Evolutionary conservation across 257 asterid species (phyloP), one percentile per base, ranked within the genome.

Genomic region (Galeopsis tetrahit): DNA sequence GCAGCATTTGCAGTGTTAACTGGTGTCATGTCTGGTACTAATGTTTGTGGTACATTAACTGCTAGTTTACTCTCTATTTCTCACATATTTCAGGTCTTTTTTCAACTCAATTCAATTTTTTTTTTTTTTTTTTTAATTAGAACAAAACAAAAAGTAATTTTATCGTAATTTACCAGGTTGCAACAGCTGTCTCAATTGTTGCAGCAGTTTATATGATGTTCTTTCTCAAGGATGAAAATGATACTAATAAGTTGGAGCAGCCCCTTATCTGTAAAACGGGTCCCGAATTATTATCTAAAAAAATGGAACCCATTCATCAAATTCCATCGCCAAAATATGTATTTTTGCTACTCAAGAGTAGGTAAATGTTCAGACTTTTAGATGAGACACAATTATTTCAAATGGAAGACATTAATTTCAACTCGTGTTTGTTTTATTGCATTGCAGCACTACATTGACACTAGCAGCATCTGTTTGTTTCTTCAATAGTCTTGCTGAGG

Each of bases 401-500:
- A 38, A 38, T 6, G 9, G 43, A 38, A 8, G 28, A 21, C 28
- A 21, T 21, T 21, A 21, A 38, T 38, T 38, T 38, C 43, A 40
- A 10, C 9, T 1, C 11, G 5, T 6, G 6, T 32, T 10, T 4
- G 2, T 15, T 1, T n/a, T 13, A 21, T 21, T 21, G 28, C 7
- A 32, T 55, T 74, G 73, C 68, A 74, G 79, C 70, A 33, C 43
- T 21, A 56, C 11, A 58, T 36, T 75, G 48, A 68, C 70, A 4
- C 10, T 66, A 7, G 79, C 79, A 10, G 74, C 74, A 21, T 66
- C 68, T 13, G 70, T 67, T 11, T 42, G 73, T 58, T 71, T 71
- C 58, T 65, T 77, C 77, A 76, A 48, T 14, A 68, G 72, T 17
- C 36, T 77, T 36, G 74, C 70, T 10, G 79, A 75, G 44, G 69